A percentile compares a stretch with the other conserved stretches of the same genome.
phyloP scores from a whole-genome alignment of 148 eudicot species.

The Rhododendron ferrugineum region DNA sequence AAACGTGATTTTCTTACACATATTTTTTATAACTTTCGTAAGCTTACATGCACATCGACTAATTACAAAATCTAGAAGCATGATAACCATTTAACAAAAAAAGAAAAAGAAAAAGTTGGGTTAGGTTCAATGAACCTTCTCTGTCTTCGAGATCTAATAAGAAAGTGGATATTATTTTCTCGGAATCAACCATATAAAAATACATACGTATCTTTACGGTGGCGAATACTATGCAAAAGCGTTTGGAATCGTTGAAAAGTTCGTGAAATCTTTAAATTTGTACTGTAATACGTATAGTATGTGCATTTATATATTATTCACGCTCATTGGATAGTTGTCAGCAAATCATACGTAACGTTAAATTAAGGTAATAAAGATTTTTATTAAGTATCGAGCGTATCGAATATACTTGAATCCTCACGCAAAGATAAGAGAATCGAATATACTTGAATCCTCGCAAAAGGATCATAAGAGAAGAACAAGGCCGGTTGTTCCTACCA shows the following conservation, averaged over 20 bases:
- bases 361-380: too few species aligned
- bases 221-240: background rate
- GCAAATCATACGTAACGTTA: background rate
- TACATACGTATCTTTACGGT: background rate
- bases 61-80: background rate
- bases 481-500: background rate
- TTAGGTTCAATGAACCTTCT: background rate
- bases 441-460: background rate
- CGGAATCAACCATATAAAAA: background rate
- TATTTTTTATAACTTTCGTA: background rate
- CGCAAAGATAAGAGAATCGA: background rate
- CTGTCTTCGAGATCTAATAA: background rate
- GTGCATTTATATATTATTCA: background rate
- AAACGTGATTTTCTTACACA: background rate
- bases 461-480: background rate
- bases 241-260: background rate
- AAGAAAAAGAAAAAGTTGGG: background rate
- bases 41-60: background rate
- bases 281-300: background rate
- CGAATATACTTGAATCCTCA: background rate
- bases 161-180: background rate
- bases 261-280: background rate
- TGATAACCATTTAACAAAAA: background rate
- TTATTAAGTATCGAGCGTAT: background rate
- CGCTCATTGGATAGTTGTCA: background rate